Percentiles rank a stretch among this genome's conserved stretches.
Evolutionary conservation across 805 yeast genomes (phyloP).

Genomic region (Saccharomyces jurei): DNA sequence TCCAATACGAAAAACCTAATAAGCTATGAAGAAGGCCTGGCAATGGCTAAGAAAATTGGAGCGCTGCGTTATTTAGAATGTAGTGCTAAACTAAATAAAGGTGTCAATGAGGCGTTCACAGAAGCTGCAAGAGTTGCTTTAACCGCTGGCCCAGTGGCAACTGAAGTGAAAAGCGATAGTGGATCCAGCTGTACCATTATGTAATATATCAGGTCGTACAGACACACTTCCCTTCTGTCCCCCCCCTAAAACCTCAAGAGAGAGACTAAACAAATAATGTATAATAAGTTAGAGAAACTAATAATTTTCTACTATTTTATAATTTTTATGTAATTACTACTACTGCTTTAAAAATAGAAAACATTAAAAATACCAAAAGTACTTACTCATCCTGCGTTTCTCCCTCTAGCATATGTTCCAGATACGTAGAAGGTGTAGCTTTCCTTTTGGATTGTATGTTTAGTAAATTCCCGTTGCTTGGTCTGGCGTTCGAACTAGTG

Average conservation of each 20-base stretch:
- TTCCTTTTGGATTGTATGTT: background rate
- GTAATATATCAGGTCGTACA: conserved; percentile 20
- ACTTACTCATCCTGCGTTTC: background rate
- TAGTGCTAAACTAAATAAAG: conserved; percentile 91
- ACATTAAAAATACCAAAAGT: background rate
- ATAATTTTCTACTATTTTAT: background rate
- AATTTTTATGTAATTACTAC: conserved; percentile 1
- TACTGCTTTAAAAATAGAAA: background rate
- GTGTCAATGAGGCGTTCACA: conserved; percentile 98
- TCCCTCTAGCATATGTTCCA: conserved; percentile 18
- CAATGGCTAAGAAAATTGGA: conserved; percentile 86
- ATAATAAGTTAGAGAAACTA: background rate
- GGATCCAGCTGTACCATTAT: conserved; percentile 35
- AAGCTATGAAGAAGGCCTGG: conserved; percentile 86
- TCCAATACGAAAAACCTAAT: conserved; percentile 46
- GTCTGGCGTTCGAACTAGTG: background rate
- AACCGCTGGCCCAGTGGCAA: conserved; percentile 78
- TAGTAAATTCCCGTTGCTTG: background rate
- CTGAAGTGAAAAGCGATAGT: conserved; percentile 31
- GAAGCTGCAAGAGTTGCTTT: conserved; percentile 97
- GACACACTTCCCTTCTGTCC: background rate
- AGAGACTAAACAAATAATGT: background rate
- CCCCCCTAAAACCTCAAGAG: background rate
- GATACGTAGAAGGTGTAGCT: conserved; percentile 17
- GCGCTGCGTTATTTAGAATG: conserved; percentile 94